phyloP scores from a whole-genome alignment of 306 rosid genomes.

The Carpinus fangiana region DNA sequence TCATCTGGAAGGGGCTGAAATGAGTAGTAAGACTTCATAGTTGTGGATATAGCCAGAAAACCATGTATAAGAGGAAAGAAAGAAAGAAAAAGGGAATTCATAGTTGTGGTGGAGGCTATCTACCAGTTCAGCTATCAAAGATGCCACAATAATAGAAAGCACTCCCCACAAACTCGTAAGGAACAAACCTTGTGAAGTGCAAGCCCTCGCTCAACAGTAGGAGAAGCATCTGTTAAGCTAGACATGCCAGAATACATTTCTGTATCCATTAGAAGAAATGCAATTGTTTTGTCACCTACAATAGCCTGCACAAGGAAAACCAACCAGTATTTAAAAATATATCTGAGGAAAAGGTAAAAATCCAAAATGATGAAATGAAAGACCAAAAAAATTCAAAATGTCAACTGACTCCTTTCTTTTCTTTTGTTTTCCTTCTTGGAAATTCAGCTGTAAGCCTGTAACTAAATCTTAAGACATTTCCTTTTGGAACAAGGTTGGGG shows the following conservation, averaged over 20 bases:
- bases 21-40: not conserved
- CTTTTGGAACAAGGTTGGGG: conserved; percentile 9
- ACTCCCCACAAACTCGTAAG: conserved; percentile 22
- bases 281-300: conserved; percentile 93
- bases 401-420: conserved; percentile 11
- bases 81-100: not conserved
- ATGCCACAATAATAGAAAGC: not conserved
- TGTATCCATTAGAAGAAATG: conserved; percentile 76
- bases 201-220: conserved; percentile 79
- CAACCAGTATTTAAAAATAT: not conserved
- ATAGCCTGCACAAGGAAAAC: conserved; percentile 58
- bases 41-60: not conserved
- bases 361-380: conserved; percentile 8
- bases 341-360: conserved; percentile 8
- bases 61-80: not conserved
- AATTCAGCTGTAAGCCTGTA: not conserved
- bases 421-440: conserved; percentile 24
- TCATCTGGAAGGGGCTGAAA: not conserved
- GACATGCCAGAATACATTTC: conserved; percentile 99
- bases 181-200: conserved; percentile 87
- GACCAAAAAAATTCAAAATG: not conserved
- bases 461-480: conserved; percentile 23
- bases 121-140: not conserved
- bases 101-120: not conserved
- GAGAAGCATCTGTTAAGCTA: conserved; percentile 71